phyloP scores from a whole-genome alignment of 257 asterid species.

The Ilex asprella region DNA sequence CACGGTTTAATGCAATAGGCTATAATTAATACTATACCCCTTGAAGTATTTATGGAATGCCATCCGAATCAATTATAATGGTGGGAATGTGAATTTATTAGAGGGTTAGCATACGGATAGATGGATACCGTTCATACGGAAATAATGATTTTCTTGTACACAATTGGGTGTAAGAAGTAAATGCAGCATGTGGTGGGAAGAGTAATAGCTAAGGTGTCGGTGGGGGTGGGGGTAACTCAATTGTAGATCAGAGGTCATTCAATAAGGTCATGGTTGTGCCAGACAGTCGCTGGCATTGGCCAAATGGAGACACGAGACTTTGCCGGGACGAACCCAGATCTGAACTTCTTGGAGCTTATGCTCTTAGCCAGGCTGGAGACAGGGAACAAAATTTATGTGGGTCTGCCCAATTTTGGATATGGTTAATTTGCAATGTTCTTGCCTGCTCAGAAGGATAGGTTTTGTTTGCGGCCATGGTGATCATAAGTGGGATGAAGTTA shows the following conservation, averaged over 20 bases:
- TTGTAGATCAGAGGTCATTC: constrained; percentile 13
- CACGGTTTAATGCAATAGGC: no score
- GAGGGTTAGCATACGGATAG: background rate
- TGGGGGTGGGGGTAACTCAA: constrained; percentile 13
- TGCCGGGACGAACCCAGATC: constrained; percentile 15
- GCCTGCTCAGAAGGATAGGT: no score
- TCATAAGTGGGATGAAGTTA: no score
- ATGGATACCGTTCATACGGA: constrained; percentile 46
- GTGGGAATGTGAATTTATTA: background rate
- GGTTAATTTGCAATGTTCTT: no score
- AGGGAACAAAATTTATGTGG: background rate
- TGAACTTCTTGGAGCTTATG: background rate
- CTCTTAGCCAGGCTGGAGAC: constrained; percentile 21
- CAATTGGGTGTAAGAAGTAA: constrained; percentile 24
- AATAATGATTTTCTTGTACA: constrained; percentile 12
- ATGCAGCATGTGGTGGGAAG: constrained; percentile 24
- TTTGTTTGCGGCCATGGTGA: no score
- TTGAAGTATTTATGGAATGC: background rate
- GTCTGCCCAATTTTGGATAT: no score
- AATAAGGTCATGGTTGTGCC: constrained; percentile 22
- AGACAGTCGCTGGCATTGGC: background rate
- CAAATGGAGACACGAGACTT: background rate
- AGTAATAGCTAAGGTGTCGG: constrained; percentile 29
- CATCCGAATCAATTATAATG: background rate
- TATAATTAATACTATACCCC: no score